These are phyloP conservation scores for Arabidopsis hybrid DNA, from an alignment of 441 rosid species.

Conservation along the genomic window DNA sequence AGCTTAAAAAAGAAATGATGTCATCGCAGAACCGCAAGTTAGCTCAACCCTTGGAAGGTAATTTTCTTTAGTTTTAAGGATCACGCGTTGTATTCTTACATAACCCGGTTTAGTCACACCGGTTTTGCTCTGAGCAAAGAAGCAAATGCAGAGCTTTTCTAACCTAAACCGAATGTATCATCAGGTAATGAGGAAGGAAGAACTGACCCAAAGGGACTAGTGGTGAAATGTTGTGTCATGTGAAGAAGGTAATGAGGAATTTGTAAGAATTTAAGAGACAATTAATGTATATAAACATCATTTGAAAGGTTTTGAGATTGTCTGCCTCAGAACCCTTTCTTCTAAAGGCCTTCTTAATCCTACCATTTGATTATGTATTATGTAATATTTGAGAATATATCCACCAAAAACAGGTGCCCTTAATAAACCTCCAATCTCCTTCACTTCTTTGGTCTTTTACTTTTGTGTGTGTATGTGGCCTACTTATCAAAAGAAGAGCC, in stretches of 20 bases:
- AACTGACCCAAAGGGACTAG: constrained; percentile 79
- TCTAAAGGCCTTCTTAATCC: constrained; percentile 22
- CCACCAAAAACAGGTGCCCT: constrained; percentile 21
- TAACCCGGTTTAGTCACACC: background rate
- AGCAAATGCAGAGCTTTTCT: background rate
- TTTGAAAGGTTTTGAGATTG: constrained; percentile 25
- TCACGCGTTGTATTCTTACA: background rate
- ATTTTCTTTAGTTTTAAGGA: background rate
- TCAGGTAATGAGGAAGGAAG: constrained; percentile 89
- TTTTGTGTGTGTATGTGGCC: background rate
- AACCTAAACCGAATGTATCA: background rate
- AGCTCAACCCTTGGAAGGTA: constrained; percentile 95
- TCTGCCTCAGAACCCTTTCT: constrained; percentile 5
- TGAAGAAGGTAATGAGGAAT: constrained; percentile 47
- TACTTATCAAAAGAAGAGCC: constrained; percentile 6
- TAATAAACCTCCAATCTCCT: constrained; percentile 8
- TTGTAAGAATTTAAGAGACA: constrained; percentile 33
- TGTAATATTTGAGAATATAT: constrained; percentile 38
- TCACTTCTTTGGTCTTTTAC: background rate
- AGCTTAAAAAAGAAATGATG: constrained; percentile 96
- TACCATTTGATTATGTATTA: constrained; percentile 17
- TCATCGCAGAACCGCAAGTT: constrained; percentile 84
- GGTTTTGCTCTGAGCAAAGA: background rate
- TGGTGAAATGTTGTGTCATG: constrained; percentile 72
- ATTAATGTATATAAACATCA: constrained; percentile 42